phyloP scores from a whole-genome alignment of 352 stramenopile species.

The Poterioochromonas sp. region DNA sequence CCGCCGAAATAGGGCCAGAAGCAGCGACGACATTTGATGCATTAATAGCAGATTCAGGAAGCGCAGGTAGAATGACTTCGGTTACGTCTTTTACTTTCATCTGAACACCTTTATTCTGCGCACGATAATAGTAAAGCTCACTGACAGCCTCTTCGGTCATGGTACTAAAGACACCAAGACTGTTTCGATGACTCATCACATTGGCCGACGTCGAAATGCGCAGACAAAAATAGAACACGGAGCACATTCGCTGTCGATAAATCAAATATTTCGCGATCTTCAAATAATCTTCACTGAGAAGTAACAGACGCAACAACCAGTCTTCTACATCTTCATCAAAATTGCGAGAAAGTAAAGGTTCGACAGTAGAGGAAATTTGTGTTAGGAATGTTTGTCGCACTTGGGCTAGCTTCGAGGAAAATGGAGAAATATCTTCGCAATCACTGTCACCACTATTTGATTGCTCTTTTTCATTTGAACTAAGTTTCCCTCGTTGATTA shows the following conservation, averaged over 20 bases:
- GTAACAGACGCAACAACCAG: constrained; percentile 10
- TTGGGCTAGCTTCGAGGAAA: constrained; percentile 10
- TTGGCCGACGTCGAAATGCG: constrained; percentile 2
- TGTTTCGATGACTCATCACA: constrained; percentile 13
- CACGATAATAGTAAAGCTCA: constrained; percentile 14
- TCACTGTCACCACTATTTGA: constrained; percentile 13
- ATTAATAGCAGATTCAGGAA: constrained; percentile 15
- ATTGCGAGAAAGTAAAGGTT: constrained; percentile 14
- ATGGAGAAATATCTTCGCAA: constrained; percentile 14
- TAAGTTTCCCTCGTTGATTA: too few relatives aligned
- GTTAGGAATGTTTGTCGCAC: constrained; percentile 11
- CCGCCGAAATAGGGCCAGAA: constrained; percentile 7
- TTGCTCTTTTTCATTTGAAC: constrained; percentile 15
- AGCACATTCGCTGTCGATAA: constrained; percentile 11
- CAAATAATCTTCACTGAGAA: constrained; percentile 15
- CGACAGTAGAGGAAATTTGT: constrained; percentile 13
- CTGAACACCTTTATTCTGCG: constrained; percentile 11
- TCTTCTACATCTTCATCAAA: constrained; percentile 15
- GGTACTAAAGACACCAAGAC: constrained; percentile 8
- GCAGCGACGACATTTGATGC: constrained; percentile 8
- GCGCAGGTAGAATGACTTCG: constrained; percentile 8
- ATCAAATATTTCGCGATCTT: constrained; percentile 15
- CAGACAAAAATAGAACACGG: constrained; percentile 9
- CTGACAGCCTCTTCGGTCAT: constrained; percentile 8
- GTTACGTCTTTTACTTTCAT: constrained; percentile 15